Percentiles rank a stretch among this genome's conserved stretches.
phyloP scores from a whole-genome alignment of 2,329 filamentous ascomycete species.

The Cercospora sojina region DNA sequence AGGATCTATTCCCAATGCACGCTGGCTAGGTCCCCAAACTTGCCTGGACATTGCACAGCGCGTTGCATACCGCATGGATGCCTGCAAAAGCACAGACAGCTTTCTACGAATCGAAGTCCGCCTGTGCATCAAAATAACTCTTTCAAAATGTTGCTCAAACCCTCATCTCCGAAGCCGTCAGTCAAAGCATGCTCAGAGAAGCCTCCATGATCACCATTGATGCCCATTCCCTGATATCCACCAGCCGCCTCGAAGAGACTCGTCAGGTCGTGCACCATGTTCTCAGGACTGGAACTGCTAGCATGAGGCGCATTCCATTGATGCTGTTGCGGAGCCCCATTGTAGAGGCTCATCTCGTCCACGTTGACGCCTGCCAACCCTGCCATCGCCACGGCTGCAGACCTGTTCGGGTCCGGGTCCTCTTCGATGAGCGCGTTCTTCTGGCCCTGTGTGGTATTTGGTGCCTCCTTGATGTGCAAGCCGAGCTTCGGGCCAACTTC shows the following conservation, averaged over 20 bases:
- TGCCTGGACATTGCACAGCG: background rate
- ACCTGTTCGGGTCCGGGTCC: slow-evolving; percentile 56
- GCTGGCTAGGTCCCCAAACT: background rate
- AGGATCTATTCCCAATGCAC: background rate
- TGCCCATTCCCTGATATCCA: slow-evolving; percentile 41
- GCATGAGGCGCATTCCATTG: slow-evolving; percentile 26
- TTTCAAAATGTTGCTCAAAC: slow-evolving; percentile 58
- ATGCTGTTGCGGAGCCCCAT: slow-evolving; percentile 23
- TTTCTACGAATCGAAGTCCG: background rate
- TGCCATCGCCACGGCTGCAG: slow-evolving; percentile 65
- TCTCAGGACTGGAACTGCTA: slow-evolving; percentile 57
- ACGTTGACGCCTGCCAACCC: slow-evolving; percentile 63
- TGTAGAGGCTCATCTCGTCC: slow-evolving; percentile 56
- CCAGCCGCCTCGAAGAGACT: slow-evolving; percentile 64
- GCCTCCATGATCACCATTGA: slow-evolving; percentile 27
- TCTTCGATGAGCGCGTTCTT: slow-evolving; percentile 36
- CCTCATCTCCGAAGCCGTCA: slow-evolving; percentile 55
- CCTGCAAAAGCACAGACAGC: background rate
- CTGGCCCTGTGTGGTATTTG: background rate
- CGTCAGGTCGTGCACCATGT: slow-evolving; percentile 62
- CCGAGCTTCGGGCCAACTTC: slow-evolving; percentile 70
- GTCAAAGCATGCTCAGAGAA: slow-evolving; percentile 32
- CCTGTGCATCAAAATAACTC: slow-evolving; percentile 52
- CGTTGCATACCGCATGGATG: background rate
- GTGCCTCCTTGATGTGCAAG: slow-evolving; percentile 43